phyloP scores from a whole-genome alignment of 805 yeast species.

The Ogataea pini region DNA sequence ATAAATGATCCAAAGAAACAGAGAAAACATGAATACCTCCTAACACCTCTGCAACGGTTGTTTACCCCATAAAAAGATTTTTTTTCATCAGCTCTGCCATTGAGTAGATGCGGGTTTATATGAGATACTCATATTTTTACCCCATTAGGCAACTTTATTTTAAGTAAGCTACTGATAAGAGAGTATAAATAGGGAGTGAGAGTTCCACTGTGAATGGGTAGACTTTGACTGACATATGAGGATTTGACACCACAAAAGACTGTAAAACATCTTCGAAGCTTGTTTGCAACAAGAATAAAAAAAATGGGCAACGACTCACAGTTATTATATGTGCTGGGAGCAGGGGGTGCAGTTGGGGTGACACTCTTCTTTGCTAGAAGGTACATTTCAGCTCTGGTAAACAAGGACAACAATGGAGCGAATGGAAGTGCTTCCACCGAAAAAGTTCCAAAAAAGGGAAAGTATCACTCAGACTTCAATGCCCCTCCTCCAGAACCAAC shows the following conservation, averaged over 20 bases:
- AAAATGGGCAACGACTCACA: conserved; percentile 14
- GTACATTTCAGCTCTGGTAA: conserved; percentile 13
- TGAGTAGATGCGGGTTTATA: neutral
- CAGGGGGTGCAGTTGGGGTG: conserved; percentile 29
- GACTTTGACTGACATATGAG: neutral
- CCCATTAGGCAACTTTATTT: conserved; percentile 20
- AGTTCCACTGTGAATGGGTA: neutral
- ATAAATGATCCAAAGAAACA: conserved; percentile 3
- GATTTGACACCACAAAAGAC: neutral
- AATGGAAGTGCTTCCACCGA: conserved; percentile 3
- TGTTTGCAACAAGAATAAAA: neutral
- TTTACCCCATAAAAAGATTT: conserved; percentile 7
- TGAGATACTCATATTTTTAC: conserved; percentile 20
- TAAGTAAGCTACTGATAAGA: conserved; percentile 6
- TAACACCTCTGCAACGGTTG: conserved; percentile 3
- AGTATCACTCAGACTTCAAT: conserved; percentile 25
- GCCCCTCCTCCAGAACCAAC: conserved; percentile 48
- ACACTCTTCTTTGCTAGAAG: conserved; percentile 21
- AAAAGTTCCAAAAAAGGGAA: conserved; percentile 15
- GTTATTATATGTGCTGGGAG: conserved; percentile 22
- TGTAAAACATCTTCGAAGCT: neutral
- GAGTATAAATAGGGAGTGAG: conserved; percentile 6
- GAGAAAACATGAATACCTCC: neutral
- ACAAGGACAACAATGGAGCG: conserved; percentile 2
- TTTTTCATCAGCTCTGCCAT: conserved; percentile 1